These are phyloP conservation scores for Penicillium occitanis DNA, from an alignment of 2,329 filamentous ascomycete species.

Conservation along the genomic window DNA sequence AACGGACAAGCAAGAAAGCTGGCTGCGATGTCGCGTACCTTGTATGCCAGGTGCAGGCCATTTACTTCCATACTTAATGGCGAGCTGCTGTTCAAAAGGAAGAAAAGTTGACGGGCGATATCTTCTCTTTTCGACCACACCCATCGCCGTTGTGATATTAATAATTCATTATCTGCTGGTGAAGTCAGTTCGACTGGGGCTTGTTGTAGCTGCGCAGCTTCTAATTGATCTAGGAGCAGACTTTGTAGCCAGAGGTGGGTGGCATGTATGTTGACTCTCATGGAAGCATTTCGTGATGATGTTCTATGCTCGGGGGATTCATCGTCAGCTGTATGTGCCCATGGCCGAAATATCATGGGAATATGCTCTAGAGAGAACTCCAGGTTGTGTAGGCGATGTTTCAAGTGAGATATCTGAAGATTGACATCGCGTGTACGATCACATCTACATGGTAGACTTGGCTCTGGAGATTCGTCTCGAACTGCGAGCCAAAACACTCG, in stretches of 20 bases:
- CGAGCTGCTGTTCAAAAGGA: neutral
- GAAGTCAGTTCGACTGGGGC: neutral
- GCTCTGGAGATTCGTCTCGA: neutral
- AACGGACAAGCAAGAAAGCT: neutral
- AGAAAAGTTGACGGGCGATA: neutral
- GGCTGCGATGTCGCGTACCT: neutral
- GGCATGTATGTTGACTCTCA: slow-evolving; percentile 10
- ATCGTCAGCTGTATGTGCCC: neutral
- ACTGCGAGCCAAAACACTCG: neutral
- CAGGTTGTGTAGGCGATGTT: neutral
- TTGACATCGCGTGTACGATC: neutral
- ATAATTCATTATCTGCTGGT: neutral
- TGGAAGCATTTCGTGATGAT: neutral
- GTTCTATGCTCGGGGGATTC: neutral
- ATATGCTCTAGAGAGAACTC: neutral
- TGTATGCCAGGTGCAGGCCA: neutral
- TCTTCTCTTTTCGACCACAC: neutral
- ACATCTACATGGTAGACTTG: neutral
- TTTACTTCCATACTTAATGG: neutral
- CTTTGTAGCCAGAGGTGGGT: slow-evolving; percentile 11
- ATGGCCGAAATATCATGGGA: neutral
- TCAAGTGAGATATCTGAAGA: neutral
- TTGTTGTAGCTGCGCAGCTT: slow-evolving; percentile 2
- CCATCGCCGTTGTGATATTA: neutral
- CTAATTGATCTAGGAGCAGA: slow-evolving; percentile 7